These are phyloP conservation scores for Botrytis byssoidea DNA, from an alignment of 2,329 filamentous ascomycete species.

Conservation along the genomic window DNA sequence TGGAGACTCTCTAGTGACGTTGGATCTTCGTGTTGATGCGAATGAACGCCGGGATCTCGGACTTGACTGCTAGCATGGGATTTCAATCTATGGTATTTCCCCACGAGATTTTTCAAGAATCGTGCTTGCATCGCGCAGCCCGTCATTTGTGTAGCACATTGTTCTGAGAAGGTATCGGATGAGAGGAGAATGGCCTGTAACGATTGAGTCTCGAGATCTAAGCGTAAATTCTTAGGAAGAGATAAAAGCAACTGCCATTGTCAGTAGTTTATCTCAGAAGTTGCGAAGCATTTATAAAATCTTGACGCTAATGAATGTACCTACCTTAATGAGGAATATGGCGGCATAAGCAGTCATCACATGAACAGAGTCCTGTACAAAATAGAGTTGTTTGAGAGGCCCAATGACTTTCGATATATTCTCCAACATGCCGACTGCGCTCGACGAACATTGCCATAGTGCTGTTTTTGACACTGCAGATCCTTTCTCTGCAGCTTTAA, in stretches of 20 bases:
- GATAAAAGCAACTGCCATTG: background rate
- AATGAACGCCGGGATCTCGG: background rate
- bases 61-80: background rate
- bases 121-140: conserved; percentile 39
- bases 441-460: conserved; percentile 40
- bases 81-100: conserved; percentile 26
- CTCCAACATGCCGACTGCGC: conserved; percentile 62
- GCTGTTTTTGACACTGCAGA: conserved; percentile 36
- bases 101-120: conserved; percentile 36
- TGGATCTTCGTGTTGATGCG: background rate
- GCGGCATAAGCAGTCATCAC: conserved; percentile 46
- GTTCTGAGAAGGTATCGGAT: conserved; percentile 34
- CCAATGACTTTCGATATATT: conserved; percentile 44
- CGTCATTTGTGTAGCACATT: conserved; percentile 35
- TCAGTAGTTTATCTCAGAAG: background rate
- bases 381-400: conserved; percentile 40
- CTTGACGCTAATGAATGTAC: conserved; percentile 21
- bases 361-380: conserved; percentile 45
- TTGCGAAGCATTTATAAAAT: background rate
- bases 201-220: conserved; percentile 26
- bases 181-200: conserved; percentile 24
- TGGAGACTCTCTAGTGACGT: background rate
- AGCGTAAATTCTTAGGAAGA: conserved; percentile 4
- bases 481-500: conserved; percentile 31
- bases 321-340: conserved; percentile 43